Evolutionary conservation across 2,329 filamentous ascomycete species (phyloP).

Genomic region (Ophiostoma piceae): DNA sequence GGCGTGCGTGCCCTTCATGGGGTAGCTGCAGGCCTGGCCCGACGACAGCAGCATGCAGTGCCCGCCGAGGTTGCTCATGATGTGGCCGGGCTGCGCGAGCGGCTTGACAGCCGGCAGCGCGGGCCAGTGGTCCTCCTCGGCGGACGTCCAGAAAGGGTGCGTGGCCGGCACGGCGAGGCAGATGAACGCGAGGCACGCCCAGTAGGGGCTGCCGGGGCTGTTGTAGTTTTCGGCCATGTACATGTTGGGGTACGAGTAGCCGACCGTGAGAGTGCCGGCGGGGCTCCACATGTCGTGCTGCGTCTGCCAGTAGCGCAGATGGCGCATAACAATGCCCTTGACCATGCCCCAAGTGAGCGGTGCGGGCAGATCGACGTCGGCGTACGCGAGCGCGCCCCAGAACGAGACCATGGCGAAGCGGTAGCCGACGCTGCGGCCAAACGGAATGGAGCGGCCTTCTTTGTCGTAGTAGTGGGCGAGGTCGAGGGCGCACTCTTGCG

Average conservation of each 20-base stretch:
- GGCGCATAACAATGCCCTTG: slow-evolving; percentile 67
- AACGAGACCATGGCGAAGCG: slow-evolving; percentile 83
- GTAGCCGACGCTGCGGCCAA: slow-evolving; percentile 72
- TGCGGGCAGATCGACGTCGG: slow-evolving; percentile 64
- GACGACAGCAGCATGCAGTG: slow-evolving; percentile 71
- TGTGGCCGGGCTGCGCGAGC: slow-evolving; percentile 65
- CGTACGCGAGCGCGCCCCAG: slow-evolving; percentile 73
- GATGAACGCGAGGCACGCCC: slow-evolving; percentile 74
- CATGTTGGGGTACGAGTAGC: slow-evolving; percentile 75
- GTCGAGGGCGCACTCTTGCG: slow-evolving; percentile 61
- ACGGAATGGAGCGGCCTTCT: slow-evolving; percentile 67
- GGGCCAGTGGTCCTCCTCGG: slow-evolving; percentile 56
- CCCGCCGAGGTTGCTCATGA: slow-evolving; percentile 63
- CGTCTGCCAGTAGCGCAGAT: slow-evolving; percentile 74
- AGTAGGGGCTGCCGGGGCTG: slow-evolving; percentile 67
- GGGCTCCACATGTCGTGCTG: slow-evolving; percentile 69
- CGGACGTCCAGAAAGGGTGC: slow-evolving; percentile 69
- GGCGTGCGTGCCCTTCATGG: slow-evolving; percentile 73
- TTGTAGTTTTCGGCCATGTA: slow-evolving; percentile 81
- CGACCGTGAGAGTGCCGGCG: slow-evolving; percentile 68
- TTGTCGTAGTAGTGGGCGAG: slow-evolving; percentile 72
- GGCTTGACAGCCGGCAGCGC: slow-evolving; percentile 55
- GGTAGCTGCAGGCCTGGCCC: slow-evolving; percentile 76
- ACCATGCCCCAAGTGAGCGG: slow-evolving; percentile 74
- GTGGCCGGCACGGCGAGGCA: slow-evolving; percentile 62